Conservation (phyloP, 352 stramenopile genomes). For the Globisporangium echinulatum region DNA sequence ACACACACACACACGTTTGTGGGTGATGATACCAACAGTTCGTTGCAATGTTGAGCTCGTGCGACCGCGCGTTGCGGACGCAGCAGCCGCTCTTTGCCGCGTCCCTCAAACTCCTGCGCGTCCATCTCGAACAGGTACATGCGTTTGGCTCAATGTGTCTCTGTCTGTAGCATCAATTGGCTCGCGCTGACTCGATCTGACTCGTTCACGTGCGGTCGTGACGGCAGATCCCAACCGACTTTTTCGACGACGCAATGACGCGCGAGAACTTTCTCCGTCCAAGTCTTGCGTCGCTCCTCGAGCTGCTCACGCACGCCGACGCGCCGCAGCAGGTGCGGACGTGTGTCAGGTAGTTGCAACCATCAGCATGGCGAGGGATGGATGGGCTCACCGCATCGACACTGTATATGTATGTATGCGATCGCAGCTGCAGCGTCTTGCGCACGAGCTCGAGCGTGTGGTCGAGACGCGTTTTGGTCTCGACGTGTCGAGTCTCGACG, state of each 20-base stretch:
- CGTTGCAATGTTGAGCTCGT: constrained; percentile 52
- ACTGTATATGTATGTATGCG: background rate
- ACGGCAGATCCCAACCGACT: constrained; percentile 51
- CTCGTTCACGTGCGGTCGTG: background rate
- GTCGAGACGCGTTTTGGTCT: constrained; percentile 36
- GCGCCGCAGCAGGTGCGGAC: constrained; percentile 24
- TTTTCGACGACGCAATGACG: constrained; percentile 62
- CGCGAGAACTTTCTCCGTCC: constrained; percentile 58
- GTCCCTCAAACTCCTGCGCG: constrained; percentile 52
- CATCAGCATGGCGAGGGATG: too few relatives aligned
- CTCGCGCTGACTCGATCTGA: background rate
- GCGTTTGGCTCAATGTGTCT: too few relatives aligned
- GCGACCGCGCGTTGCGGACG: constrained; percentile 38
- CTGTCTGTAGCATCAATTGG: too few relatives aligned
- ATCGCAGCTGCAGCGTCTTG: constrained; percentile 24
- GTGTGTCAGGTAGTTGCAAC: background rate
- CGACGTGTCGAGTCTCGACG: constrained; percentile 12
- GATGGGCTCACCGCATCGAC: too few relatives aligned
- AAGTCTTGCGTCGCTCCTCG: constrained; percentile 53
- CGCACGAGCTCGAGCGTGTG: constrained; percentile 17
- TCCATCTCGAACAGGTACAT: constrained; percentile 48
- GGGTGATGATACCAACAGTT: constrained; percentile 23
- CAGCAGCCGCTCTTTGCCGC: constrained; percentile 39
- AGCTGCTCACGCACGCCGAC: constrained; percentile 51
- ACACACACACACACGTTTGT: too few relatives aligned